Percentiles rank a stretch among this genome's conserved stretches.
These are phyloP conservation scores for Coemansia sp. DNA, from an alignment of 192 early-diverging fungal genomes.

Conservation along the genomic window DNA sequence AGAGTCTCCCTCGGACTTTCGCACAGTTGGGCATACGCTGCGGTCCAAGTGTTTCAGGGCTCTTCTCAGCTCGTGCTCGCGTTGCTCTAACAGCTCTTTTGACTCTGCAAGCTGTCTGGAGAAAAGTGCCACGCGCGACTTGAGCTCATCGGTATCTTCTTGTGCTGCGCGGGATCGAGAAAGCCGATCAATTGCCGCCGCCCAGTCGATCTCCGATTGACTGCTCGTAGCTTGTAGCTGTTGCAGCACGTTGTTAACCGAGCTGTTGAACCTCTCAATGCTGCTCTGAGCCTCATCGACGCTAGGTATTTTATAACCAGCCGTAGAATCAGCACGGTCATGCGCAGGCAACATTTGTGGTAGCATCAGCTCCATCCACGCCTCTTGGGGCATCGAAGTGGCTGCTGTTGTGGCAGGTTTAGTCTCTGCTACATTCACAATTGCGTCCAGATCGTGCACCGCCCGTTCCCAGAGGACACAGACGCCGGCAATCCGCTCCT, in stretches of 20 bases:
- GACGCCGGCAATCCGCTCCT: conserved; percentile 41
- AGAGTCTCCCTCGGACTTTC: conserved; percentile 2
- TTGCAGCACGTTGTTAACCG: conserved; percentile 32
- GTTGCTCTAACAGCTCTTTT: conserved; percentile 37
- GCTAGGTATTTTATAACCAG: neutral
- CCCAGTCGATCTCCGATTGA: conserved; percentile 29
- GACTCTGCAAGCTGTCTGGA: conserved; percentile 45
- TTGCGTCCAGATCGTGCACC: conserved; percentile 32
- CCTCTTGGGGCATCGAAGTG: conserved; percentile 1
- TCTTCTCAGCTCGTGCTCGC: conserved; percentile 36
- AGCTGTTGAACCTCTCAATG: conserved; percentile 38
- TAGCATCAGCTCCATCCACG: conserved; percentile 36
- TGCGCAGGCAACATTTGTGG: conserved; percentile 16
- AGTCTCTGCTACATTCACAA: conserved; percentile 19
- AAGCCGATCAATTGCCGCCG: conserved; percentile 31
- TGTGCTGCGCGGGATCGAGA: conserved; percentile 27
- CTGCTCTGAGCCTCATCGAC: conserved; percentile 13
- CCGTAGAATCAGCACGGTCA: conserved; percentile 8
- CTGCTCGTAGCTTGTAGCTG: conserved; percentile 31
- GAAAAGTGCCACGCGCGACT: conserved; percentile 31
- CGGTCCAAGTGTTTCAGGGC: conserved; percentile 56
- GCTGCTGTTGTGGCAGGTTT: neutral
- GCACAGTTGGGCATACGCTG: conserved; percentile 45
- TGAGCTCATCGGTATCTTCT: conserved; percentile 36
- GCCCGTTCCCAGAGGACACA: conserved; percentile 57